phyloP scores from a whole-genome alignment of 2,329 filamentous ascomycete genomes.

The Ophiostoma himal-ulmi region DNA sequence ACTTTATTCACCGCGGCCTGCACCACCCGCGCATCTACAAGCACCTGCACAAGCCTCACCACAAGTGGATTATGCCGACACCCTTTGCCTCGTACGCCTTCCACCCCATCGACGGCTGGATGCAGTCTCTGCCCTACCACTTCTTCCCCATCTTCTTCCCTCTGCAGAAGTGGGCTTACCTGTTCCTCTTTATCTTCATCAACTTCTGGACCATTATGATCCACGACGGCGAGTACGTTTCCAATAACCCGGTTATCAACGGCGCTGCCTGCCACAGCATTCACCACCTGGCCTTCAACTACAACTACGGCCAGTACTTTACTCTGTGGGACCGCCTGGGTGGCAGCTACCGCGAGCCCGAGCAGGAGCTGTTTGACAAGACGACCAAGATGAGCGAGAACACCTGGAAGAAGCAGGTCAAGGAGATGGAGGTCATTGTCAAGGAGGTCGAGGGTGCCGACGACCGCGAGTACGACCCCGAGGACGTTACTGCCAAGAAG shows the following conservation, averaged over 20 bases:
- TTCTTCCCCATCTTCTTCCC: slow-evolving; percentile 89
- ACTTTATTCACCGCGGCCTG: slow-evolving; percentile 82
- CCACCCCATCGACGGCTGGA: slow-evolving; percentile 87
- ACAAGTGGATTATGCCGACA: slow-evolving; percentile 99
- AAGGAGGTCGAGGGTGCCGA: slow-evolving; percentile 61
- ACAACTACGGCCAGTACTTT: slow-evolving; percentile 93
- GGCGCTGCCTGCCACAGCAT: slow-evolving; percentile 90
- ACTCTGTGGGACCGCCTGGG: slow-evolving; percentile 86
- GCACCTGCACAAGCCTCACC: slow-evolving; percentile 88
- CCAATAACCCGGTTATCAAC: slow-evolving; percentile 86
- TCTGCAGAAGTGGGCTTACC: slow-evolving; percentile 82
- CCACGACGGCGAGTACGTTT: slow-evolving; percentile 89
- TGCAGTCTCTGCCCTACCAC: slow-evolving; percentile 87
- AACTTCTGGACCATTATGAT: slow-evolving; percentile 98
- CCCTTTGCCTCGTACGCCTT: slow-evolving; percentile 91
- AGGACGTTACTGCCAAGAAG: slow-evolving; percentile 12
- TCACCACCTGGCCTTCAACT: slow-evolving; percentile 83
- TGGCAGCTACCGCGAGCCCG: slow-evolving; percentile 80
- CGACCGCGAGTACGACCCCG: slow-evolving; percentile 43
- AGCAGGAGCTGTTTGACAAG: slow-evolving; percentile 75
- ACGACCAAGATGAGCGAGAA: slow-evolving; percentile 77
- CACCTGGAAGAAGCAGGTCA: slow-evolving; percentile 72
- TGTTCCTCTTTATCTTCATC: slow-evolving; percentile 82
- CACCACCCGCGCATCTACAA: slow-evolving; percentile 82
- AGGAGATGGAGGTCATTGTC: slow-evolving; percentile 70